A percentile compares a stretch with the other conserved stretches of the same genome.
These are phyloP conservation scores for Helianthus tuberosus DNA, from an alignment of 129 eudicot genomes.

Conservation along the genomic window DNA sequence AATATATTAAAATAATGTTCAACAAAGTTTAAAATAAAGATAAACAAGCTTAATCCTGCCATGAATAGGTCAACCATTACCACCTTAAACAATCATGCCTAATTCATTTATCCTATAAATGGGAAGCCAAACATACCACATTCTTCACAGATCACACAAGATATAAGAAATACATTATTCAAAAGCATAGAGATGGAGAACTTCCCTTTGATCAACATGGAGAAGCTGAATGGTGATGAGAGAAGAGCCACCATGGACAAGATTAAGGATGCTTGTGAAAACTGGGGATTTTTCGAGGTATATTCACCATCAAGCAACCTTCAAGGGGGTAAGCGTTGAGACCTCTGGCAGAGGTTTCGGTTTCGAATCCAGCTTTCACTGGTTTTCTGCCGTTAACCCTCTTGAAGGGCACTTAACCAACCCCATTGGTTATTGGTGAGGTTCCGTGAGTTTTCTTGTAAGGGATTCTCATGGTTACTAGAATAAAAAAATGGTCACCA, in stretches of 20 bases:
- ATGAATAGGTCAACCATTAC: conserved; percentile 1
- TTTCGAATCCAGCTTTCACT: too few relatives aligned
- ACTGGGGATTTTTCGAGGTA: conserved; percentile 88
- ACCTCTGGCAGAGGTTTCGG: too few relatives aligned
- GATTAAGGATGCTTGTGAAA: conserved; percentile 75
- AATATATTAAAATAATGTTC: not conserved
- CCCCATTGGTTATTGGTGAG: too few relatives aligned
- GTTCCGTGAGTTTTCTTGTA: too few relatives aligned
- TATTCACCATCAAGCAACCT: conserved; percentile 3
- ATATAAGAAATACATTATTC: not conserved
- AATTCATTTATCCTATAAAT: conserved; percentile 40
- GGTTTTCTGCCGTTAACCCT: too few relatives aligned
- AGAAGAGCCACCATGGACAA: conserved; percentile 47
- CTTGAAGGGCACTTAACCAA: too few relatives aligned
- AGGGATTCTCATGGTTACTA: too few relatives aligned
- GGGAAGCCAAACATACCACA: conserved; percentile 28
- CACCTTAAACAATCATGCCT: conserved; percentile 11
- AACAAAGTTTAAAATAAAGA: not conserved
- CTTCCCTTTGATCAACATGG: conserved; percentile 62
- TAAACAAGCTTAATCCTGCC: not conserved
- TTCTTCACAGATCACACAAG: conserved; percentile 22
- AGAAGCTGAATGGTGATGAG: conserved; percentile 64
- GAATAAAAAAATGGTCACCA: not conserved
- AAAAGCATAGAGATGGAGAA: conserved; percentile 50
- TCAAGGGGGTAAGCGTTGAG: too few relatives aligned